Base-by-base conservation (phyloP, 202 grass and related monocot species). In the Carex sylvatica region DNA sequence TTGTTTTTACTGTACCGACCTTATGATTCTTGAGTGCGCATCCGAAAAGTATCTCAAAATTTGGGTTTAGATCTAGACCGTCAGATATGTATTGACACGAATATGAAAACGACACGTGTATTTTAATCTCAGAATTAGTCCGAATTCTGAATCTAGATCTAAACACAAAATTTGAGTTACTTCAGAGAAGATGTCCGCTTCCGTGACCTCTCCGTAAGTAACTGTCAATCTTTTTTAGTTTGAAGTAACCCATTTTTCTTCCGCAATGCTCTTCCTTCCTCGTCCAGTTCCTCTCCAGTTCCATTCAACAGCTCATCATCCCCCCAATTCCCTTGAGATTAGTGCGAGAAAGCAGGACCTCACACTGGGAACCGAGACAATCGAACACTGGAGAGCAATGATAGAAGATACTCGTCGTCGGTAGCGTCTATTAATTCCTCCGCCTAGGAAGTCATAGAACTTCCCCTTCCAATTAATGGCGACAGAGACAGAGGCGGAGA, bases 401-500 rank as follows among this genome's bases (percentile, higher is more conserved):
- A 8, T 52, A 13, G 46, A 55, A 31, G 23, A 63, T 16, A 52
- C 10, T 53, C 23, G 68, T 82, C 18, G 20, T 49, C 78, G 40
- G 33, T 61, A 31, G 55, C 36, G 49, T 82, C 40, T 40, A 19
- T 82, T 69, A n/a, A 68, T 52, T 33, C 68, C 47, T 68, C 18
- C 28, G 14, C 24, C 18, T 35, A 6, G 30, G 8, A 51, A 67
- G 49, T 54, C 61, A 14, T 82, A 15, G 24, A 82, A 47, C 16
- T 82, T 31, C 14, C 23, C 12, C 1, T 59, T 68, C 18, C 80
- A n/a, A 9, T 69, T 55, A 84, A 82, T 40, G 62, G 55, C 6
- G 40, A 42, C 1, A 83, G 82, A 78, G 79, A 64, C 54, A 22
- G 92, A 92, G 65, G 69, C 83, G 13, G 82, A 89, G 52, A 89